Evolutionary conservation across 78 protist species (phyloP).

Genomic region (Dictyostelium firmibasis): DNA sequence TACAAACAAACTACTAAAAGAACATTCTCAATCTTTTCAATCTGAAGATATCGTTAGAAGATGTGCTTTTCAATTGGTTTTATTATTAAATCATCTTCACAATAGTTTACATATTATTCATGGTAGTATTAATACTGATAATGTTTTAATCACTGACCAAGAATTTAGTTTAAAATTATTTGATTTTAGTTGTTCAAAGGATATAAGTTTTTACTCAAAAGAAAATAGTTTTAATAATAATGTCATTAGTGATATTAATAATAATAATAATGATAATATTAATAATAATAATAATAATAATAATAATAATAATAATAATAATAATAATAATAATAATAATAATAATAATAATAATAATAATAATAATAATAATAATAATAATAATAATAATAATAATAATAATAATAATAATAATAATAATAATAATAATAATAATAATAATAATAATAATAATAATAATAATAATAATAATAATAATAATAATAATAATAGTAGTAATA

Average conservation of each 20-base stretch:
- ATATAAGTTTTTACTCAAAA: neutral
- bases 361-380: neutral
- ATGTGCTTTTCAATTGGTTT: neutral
- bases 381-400: neutral
- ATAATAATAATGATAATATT: neutral
- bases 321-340: neutral
- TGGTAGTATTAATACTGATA: neutral
- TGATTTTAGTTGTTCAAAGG: neutral
- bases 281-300: neutral
- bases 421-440: conserved; percentile 9
- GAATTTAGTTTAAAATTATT: neutral
- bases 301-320: neutral
- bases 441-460: neutral
- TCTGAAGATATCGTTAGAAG: neutral
- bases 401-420: neutral
- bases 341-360: neutral
- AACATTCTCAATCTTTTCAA: neutral
- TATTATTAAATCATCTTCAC: neutral
- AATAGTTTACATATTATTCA: neutral
- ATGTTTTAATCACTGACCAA: neutral
- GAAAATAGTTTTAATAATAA: neutral
- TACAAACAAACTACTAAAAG: neutral
- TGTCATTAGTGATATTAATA: neutral
- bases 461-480: neutral
- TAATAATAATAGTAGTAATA: neutral